Conservation (phyloP, 305 asterid genomes). For the Solanum chacoense region DNA sequence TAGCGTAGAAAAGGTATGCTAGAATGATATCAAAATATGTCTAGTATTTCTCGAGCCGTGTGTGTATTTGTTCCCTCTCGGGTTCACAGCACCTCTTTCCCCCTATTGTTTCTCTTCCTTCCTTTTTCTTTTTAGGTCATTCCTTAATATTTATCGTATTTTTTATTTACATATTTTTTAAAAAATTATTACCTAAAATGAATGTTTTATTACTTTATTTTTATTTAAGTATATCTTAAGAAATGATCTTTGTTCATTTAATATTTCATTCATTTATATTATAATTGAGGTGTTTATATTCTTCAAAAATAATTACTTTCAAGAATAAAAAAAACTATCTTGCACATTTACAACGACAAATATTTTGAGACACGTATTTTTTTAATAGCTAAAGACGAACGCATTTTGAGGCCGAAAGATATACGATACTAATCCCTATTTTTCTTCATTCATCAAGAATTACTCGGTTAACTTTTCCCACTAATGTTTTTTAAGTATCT, state of each 20-base stretch:
- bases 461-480: not conserved
- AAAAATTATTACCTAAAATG: no score
- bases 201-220: no score
- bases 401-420: not conserved
- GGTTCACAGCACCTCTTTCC: not conserved
- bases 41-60: conserved; percentile 22
- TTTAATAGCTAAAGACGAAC: not conserved
- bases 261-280: not conserved
- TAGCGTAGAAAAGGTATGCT: no score
- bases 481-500: not conserved
- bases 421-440: not conserved
- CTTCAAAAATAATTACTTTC: not conserved
- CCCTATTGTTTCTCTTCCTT: not conserved
- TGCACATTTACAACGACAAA: not conserved
- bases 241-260: not conserved
- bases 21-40: not conserved
- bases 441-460: not conserved
- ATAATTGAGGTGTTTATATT: not conserved
- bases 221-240: not conserved
- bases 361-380: not conserved
- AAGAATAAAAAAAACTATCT: not conserved
- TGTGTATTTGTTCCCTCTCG: conserved; percentile 7
- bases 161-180: no score
- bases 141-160: no score
- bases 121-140: not conserved